These are phyloP conservation scores for Nigrospora osmanthi DNA, from an alignment of 2,329 filamentous ascomycete species.

Conservation along the genomic window DNA sequence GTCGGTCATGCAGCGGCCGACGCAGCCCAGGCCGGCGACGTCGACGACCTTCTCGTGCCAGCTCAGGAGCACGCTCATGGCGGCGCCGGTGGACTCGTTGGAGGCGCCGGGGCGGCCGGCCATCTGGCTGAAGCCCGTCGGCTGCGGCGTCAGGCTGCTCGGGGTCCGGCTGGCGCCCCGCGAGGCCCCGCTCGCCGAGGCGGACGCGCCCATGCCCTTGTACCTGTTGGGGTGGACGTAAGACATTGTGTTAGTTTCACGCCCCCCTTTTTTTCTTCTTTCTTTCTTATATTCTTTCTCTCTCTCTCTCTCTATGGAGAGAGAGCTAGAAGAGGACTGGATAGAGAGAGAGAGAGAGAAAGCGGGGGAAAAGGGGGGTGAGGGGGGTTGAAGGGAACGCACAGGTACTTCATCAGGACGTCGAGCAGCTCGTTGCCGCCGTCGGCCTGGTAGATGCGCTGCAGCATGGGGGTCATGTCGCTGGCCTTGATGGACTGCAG, in stretches of 20 bases:
- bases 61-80: conserved; percentile 93
- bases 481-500: conserved; percentile 92
- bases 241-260: not conserved
- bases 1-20: conserved; percentile 93
- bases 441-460: conserved; percentile 68
- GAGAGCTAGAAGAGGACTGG: not conserved
- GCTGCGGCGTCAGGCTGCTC: conserved; percentile 59
- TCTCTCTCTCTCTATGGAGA: not conserved
- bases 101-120: conserved; percentile 41
- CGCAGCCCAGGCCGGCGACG: conserved; percentile 81
- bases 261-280: no score
- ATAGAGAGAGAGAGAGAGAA: not conserved
- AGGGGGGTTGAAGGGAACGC: conserved; percentile 40
- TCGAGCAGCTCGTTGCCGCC: conserved; percentile 82
- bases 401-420: conserved; percentile 97
- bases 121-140: conserved; percentile 84
- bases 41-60: conserved; percentile 99
- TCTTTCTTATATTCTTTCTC: no score
- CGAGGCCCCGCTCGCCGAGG: conserved; percentile 25
- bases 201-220: conserved; percentile 70
- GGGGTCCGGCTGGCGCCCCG: conserved; percentile 33
- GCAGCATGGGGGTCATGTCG: conserved; percentile 86
- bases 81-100: conserved; percentile 67
- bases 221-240: conserved; percentile 45
- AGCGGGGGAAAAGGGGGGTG: not conserved